Conservation (phyloP, 345 rosid species). For the Crucihimalaya himalaica region DNA sequence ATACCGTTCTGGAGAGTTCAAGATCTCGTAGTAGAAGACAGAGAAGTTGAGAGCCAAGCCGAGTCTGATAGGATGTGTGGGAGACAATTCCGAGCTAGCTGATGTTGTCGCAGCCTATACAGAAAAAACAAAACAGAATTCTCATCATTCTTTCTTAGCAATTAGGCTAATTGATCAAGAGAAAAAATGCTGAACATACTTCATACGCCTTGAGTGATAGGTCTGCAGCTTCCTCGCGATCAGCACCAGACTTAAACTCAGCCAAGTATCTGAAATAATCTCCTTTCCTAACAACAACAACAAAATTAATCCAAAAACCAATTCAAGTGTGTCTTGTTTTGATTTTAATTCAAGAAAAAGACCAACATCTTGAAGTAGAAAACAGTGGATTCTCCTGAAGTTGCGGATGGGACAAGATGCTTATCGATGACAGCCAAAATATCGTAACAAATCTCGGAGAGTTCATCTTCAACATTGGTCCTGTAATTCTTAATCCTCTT, state of each 20-base stretch:
- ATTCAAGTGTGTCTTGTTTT: not conserved
- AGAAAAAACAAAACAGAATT: not conserved
- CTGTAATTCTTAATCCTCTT: constrained; percentile 74
- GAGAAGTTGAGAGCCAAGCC: constrained; percentile 88
- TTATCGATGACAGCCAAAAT: constrained; percentile 56
- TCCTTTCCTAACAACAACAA: constrained; percentile 50
- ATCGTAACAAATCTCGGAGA: constrained; percentile 68
- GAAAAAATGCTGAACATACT: constrained; percentile 20
- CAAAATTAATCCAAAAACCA: not conserved
- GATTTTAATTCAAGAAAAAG: not conserved
- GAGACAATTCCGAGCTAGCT: constrained; percentile 60
- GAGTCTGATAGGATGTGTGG: constrained; percentile 84
- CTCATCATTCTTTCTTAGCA: not conserved
- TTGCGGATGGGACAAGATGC: constrained; percentile 66
- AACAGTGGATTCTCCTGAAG: constrained; percentile 76
- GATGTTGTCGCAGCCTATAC: constrained; percentile 42
- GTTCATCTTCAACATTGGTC: constrained; percentile 75
- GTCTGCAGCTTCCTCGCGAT: constrained; percentile 53
- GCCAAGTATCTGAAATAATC: constrained; percentile 64
- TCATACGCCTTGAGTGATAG: constrained; percentile 50
- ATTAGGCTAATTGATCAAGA: not conserved
- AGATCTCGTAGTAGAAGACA: constrained; percentile 82
- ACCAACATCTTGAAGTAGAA: constrained; percentile 69
- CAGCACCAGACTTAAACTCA: constrained; percentile 50
- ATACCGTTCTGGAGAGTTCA: constrained; percentile 79